phyloP scores from a whole-genome alignment of 345 rosid species.

The Euphorbia lathyris region DNA sequence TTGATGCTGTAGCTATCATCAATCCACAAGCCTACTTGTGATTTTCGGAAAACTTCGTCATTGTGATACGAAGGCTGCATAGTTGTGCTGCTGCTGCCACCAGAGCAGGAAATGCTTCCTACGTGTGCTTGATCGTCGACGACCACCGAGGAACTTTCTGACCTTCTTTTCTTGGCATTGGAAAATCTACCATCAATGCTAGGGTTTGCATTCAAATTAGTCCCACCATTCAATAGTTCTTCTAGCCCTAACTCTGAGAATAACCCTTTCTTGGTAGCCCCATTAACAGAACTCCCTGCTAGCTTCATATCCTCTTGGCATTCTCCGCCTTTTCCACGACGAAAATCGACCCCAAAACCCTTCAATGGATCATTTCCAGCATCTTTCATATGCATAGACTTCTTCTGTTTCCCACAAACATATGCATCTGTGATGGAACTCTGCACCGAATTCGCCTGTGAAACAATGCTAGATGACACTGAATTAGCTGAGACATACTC shows the following conservation, averaged over 20 bases:
- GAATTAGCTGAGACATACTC: constrained; percentile 23
- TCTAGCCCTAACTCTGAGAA: constrained; percentile 75
- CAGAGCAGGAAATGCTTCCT: constrained; percentile 31
- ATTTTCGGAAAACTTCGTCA: constrained; percentile 36
- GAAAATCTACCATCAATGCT: constrained; percentile 36
- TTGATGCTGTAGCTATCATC: constrained; percentile 71
- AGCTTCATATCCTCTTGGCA: constrained; percentile 37
- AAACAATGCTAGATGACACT: constrained; percentile 21
- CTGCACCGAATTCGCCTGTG: constrained; percentile 19
- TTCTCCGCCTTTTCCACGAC: constrained; percentile 20
- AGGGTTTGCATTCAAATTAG: constrained; percentile 33
- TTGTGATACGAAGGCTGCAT: constrained; percentile 22
- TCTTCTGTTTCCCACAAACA: constrained; percentile 19
- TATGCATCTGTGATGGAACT: constrained; percentile 16
- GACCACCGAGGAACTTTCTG: constrained; percentile 42
- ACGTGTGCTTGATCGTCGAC: constrained; percentile 26
- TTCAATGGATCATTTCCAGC: constrained; percentile 46
- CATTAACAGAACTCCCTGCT: constrained; percentile 7
- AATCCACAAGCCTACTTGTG: constrained; percentile 65
- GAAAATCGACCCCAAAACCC: constrained; percentile 35
- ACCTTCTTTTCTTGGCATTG: constrained; percentile 46
- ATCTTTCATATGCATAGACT: constrained; percentile 25
- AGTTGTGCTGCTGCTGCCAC: constrained; percentile 27
- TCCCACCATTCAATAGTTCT: constrained; percentile 50
- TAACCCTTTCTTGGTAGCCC: constrained; percentile 47